Base-by-base conservation (phyloP, 2,329 filamentous ascomycete genomes). In the Arachnomyces sp. region DNA sequence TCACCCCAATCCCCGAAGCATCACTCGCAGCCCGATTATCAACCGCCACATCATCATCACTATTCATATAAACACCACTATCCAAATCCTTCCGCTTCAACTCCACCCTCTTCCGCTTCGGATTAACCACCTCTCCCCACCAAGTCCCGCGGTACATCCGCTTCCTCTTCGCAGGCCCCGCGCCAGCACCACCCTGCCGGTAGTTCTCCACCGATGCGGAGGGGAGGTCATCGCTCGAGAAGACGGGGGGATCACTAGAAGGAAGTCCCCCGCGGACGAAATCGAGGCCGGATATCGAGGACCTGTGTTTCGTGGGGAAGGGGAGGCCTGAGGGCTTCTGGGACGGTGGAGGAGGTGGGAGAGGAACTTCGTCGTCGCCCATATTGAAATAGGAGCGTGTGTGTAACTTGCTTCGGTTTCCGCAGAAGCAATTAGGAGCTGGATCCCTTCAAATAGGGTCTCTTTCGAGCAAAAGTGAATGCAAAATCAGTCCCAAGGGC, bases 21-120 rank as follows among this genome's bases (percentile, higher is more conserved):
- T 64, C 63, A 37, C 60, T 59, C 3, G 58, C 61, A 1, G 53
- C 45, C 33, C 62, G 51, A 33, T 60, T 51, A 30, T 56, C 54
- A 5, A 58, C 56, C 2, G 52, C 55, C 2, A 50, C 53, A 7
- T 62, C 62, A 43, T 65, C 63, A 49, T 70, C 66, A 48, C 66
- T 69, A 2, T 60, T 64, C 65, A 70, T 66, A 60, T 66, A 70
- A 8, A 70, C 64, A 42, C 67, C 67, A 50, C 64, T 67, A 43
- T 70, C 67, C 18, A 67, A 53, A 44, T 67, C 55, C 49, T 65
- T 66, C 25, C 61, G 59, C 46, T 63, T 66, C 32, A 69, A 69
- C 30, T 63, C 60, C 2, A 55, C 54, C 49, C 63, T 64, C 18
- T 65, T 65, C 9, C 52, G 51, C 49, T 61, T 60, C 7, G 53